A percentile compares a stretch with the other conserved stretches of the same genome.
These are phyloP conservation scores for Pleurotus giganteus DNA, from an alignment of 768 basidiomycete species.

Conservation along the genomic window DNA sequence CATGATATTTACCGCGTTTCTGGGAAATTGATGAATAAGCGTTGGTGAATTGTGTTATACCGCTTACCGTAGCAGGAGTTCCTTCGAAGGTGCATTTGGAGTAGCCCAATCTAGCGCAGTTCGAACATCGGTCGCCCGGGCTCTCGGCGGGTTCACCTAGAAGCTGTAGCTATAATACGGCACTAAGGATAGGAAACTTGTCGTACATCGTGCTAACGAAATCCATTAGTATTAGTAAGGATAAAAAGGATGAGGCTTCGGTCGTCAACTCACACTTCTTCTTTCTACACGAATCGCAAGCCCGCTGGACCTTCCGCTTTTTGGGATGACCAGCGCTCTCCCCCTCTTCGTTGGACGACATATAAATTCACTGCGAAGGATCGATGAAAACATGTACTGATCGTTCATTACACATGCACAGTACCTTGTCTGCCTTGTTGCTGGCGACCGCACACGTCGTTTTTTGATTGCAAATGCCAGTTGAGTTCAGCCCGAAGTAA, in stretches of 20 bases:
- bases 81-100: slow-evolving; percentile 59
- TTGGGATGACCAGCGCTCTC: slow-evolving; percentile 25
- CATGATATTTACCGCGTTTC: slow-evolving; percentile 65
- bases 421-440: too few relatives aligned
- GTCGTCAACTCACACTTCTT: slow-evolving; percentile 57
- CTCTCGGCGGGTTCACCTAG: slow-evolving; percentile 68
- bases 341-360: too few relatives aligned
- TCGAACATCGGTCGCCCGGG: slow-evolving; percentile 60
- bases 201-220: slow-evolving; percentile 39
- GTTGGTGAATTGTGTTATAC: background rate
- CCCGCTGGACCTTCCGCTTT: slow-evolving; percentile 60
- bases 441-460: too few relatives aligned
- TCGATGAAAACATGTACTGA: too few relatives aligned
- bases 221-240: background rate
- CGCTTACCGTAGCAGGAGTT: slow-evolving; percentile 61
- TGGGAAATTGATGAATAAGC: slow-evolving; percentile 13
- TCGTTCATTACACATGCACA: too few relatives aligned
- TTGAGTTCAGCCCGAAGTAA: too few relatives aligned
- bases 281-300: slow-evolving; percentile 72
- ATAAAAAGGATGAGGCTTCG: slow-evolving; percentile 10
- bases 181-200: background rate
- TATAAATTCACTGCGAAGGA: slow-evolving; percentile 9
- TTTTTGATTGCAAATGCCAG: too few relatives aligned
- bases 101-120: slow-evolving; percentile 59
- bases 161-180: slow-evolving; percentile 14